Conservation (phyloP, 192 early-diverging fungal genomes). For the Rhizophagus sp. region DNA sequence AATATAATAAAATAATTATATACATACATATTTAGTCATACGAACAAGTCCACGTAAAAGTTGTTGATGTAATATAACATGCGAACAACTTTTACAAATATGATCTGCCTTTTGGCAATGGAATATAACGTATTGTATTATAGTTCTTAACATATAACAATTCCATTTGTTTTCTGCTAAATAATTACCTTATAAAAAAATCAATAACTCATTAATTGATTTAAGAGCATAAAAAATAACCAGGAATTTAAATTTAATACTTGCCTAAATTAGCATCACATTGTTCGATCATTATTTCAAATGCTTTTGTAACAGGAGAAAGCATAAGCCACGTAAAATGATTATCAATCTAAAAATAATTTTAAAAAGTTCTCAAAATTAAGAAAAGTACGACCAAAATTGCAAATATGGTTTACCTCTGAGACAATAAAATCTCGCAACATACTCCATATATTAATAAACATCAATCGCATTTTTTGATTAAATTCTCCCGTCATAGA, state of each 20-base stretch:
- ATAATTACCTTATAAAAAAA: not conserved
- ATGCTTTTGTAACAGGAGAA: not conserved
- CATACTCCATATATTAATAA: constrained; percentile 8
- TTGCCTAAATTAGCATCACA: not conserved
- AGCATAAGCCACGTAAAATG: constrained; percentile 4
- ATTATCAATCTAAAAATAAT: constrained; percentile 5
- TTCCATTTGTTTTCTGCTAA: not conserved
- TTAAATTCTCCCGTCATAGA: not conserved
- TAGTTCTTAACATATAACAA: not conserved
- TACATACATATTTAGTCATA: not conserved
- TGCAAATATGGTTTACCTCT: not conserved
- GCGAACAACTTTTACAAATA: not conserved
- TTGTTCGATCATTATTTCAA: constrained; percentile 3
- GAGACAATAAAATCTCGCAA: not conserved
- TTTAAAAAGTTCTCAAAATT: not conserved
- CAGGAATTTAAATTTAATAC: not conserved
- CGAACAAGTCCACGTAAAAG: constrained; percentile 1
- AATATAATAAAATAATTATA: not conserved
- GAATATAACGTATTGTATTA: not conserved
- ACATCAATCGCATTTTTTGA: not conserved
- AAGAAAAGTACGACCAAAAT: not conserved
- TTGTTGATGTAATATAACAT: not conserved
- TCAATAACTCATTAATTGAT: not conserved
- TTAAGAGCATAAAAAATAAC: not conserved
- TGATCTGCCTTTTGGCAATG: not conserved